phyloP scores from a whole-genome alignment of 257 asterid genomes.

The Plantago elongata region DNA sequence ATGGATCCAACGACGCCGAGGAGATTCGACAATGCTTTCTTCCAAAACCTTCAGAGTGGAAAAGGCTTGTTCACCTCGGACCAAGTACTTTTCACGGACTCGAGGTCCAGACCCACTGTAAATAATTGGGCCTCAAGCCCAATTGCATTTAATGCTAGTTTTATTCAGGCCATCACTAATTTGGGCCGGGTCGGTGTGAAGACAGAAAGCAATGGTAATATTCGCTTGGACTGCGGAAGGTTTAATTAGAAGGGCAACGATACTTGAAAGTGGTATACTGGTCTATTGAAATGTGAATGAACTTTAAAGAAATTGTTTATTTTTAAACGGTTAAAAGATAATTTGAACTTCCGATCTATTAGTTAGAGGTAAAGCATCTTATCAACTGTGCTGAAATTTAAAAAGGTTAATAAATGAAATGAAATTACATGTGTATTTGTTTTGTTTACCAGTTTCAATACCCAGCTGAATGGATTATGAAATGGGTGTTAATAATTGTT shows the following conservation, averaged over 20 bases:
- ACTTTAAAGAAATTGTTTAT: too few relatives aligned
- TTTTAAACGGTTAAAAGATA: too few relatives aligned
- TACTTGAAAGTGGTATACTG: too few relatives aligned
- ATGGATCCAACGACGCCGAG: slow-evolving; percentile 81
- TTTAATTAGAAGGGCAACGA: slow-evolving; percentile 53
- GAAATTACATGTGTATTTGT: too few relatives aligned
- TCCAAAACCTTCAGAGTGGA: slow-evolving; percentile 52
- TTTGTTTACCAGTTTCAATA: too few relatives aligned
- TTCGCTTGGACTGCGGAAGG: slow-evolving; percentile 69
- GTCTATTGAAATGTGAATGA: too few relatives aligned
- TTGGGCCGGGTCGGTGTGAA: slow-evolving; percentile 85
- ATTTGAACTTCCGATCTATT: too few relatives aligned
- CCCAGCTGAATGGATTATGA: too few relatives aligned
- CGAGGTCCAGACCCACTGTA: slow-evolving; percentile 48
- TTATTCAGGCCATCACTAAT: slow-evolving; percentile 55
- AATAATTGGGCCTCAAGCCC: slow-evolving; percentile 45
- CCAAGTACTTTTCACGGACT: slow-evolving; percentile 63
- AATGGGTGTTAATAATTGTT: too few relatives aligned
- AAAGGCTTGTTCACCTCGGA: slow-evolving; percentile 85
- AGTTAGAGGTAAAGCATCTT: too few relatives aligned
- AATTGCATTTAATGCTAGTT: slow-evolving; percentile 43
- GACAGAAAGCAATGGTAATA: slow-evolving; percentile 57
- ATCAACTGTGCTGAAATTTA: too few relatives aligned
- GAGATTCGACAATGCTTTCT: slow-evolving; percentile 64
- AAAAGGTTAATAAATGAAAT: too few relatives aligned